phyloP scores from a whole-genome alignment of 192 early-diverging fungal species.

The Backusella westeae region DNA sequence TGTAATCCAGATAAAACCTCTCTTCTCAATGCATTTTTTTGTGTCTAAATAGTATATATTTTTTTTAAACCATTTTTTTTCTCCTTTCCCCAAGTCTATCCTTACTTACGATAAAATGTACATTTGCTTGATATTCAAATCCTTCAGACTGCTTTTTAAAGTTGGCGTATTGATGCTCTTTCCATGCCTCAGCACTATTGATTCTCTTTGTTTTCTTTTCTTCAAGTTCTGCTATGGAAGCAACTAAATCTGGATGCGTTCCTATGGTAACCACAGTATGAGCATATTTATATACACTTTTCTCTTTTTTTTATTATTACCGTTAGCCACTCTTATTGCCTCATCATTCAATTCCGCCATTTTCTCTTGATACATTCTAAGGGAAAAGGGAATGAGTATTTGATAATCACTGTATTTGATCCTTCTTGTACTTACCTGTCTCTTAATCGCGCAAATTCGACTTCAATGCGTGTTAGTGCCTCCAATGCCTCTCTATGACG shows the following conservation, averaged over 20 bases:
- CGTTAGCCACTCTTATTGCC: constrained; percentile 49
- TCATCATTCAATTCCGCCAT: constrained; percentile 51
- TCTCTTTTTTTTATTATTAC: constrained; percentile 14
- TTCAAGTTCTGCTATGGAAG: constrained; percentile 52
- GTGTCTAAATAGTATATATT: constrained; percentile 9
- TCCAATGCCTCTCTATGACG: constrained; percentile 50
- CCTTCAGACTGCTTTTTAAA: constrained; percentile 40
- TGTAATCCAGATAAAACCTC: constrained; percentile 25
- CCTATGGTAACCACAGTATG: constrained; percentile 21
- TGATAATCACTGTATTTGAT: too few species aligned
- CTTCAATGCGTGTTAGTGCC: constrained; percentile 52
- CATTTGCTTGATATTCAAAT: constrained; percentile 47
- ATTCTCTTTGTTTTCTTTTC: constrained; percentile 47
- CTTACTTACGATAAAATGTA: constrained; percentile 38
- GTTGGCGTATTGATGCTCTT: constrained; percentile 40
- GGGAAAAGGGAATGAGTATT: neutral
- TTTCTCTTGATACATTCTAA: constrained; percentile 57
- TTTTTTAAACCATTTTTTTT: neutral
- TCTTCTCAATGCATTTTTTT: constrained; percentile 32
- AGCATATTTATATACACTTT: neutral
- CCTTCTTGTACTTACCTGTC: constrained; percentile 45
- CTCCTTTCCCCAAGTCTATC: too few species aligned
- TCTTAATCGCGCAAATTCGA: constrained; percentile 53
- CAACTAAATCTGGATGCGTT: constrained; percentile 50
- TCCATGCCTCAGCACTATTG: constrained; percentile 43